These are phyloP conservation scores for Aspergillus wentii DNA, from an alignment of 495 filamentous ascomycete genomes.

Conservation along the genomic window DNA sequence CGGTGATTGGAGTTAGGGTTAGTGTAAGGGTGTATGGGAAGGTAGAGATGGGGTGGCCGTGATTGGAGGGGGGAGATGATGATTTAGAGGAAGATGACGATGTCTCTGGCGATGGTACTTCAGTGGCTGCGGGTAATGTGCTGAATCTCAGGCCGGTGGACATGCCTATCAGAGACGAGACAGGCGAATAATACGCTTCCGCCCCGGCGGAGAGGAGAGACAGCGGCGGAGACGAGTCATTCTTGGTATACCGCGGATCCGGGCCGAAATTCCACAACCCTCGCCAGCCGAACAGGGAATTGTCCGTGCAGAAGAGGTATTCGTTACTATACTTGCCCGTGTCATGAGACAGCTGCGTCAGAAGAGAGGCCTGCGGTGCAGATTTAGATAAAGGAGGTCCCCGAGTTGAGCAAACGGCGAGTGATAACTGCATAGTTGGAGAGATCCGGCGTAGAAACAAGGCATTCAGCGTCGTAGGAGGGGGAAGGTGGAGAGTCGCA, in stretches of 20 bases:
- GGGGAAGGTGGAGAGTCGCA: constrained; percentile 78
- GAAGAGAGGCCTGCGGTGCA: constrained; percentile 42
- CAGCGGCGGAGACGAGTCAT: constrained; percentile 15
- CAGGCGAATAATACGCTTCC: constrained; percentile 87
- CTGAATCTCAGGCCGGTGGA: constrained; percentile 80
- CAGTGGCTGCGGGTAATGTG: constrained; percentile 80
- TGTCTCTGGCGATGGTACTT: constrained; percentile 27
- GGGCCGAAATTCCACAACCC: constrained; percentile 93
- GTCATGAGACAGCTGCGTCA: constrained; percentile 84
- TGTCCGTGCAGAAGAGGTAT: constrained; percentile 88
- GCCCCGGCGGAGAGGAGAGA: constrained; percentile 73
- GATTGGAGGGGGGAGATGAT: constrained; percentile 16
- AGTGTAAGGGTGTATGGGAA: constrained; percentile 90
- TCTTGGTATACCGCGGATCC: constrained; percentile 51
- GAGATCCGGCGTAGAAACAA: constrained; percentile 79
- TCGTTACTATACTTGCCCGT: constrained; percentile 84
- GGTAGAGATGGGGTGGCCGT: constrained; percentile 34
- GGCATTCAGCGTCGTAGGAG: constrained; percentile 77
- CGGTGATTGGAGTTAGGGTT: constrained; percentile 88
- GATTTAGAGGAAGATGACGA: constrained; percentile 9
- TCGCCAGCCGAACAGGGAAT: constrained; percentile 77
- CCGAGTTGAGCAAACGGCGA: constrained; percentile 78
- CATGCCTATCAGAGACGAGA: constrained; percentile 86
- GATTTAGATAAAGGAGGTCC: constrained; percentile 37
- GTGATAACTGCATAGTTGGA: constrained; percentile 70